A percentile compares a stretch with the other conserved stretches of the same genome.
Conservation (phyloP, 495 filamentous ascomycete genomes). For the Lasiosphaeria miniovina region DNA sequence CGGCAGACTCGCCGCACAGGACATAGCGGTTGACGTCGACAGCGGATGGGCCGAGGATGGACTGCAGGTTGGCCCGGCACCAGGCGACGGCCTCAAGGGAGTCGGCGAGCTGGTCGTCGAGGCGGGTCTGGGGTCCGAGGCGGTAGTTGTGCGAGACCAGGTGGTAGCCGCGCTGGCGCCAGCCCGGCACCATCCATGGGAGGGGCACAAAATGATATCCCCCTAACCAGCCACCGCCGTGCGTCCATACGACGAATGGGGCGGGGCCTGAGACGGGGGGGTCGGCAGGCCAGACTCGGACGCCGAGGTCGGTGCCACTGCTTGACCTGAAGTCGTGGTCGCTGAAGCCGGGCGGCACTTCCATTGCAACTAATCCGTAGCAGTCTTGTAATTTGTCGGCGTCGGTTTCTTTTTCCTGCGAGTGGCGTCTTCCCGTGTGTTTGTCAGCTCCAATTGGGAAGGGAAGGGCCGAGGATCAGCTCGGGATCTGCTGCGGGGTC, state of each 20-base stretch:
- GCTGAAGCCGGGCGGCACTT: constrained; percentile 20
- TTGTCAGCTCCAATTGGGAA: too few relatives aligned
- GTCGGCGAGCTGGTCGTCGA: constrained; percentile 28
- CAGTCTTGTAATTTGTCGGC: not conserved
- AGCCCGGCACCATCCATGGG: constrained; percentile 25
- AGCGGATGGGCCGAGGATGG: constrained; percentile 20
- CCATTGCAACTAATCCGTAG: not conserved
- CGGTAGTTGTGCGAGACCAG: constrained; percentile 33
- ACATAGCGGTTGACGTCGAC: constrained; percentile 30
- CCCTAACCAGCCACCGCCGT: constrained; percentile 30
- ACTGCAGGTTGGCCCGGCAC: constrained; percentile 21
- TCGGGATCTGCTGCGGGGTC: too few relatives aligned
- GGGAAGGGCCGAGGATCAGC: too few relatives aligned
- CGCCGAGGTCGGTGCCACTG: constrained; percentile 15
- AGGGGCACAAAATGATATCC: constrained; percentile 24
- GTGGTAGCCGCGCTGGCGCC: constrained; percentile 27
- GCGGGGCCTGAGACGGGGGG: constrained; percentile 13
- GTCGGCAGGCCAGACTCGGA: constrained; percentile 27
- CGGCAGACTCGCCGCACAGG: constrained; percentile 28
- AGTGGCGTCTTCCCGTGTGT: not conserved
- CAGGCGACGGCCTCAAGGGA: constrained; percentile 23
- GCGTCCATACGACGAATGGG: constrained; percentile 27
- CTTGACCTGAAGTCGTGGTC: constrained; percentile 24
- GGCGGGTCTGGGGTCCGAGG: constrained; percentile 24
- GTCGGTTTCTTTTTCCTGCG: not conserved